Evolutionary conservation across 305 asterid species (phyloP).

Genomic region (Fraxinus xanthoxyloides): DNA sequence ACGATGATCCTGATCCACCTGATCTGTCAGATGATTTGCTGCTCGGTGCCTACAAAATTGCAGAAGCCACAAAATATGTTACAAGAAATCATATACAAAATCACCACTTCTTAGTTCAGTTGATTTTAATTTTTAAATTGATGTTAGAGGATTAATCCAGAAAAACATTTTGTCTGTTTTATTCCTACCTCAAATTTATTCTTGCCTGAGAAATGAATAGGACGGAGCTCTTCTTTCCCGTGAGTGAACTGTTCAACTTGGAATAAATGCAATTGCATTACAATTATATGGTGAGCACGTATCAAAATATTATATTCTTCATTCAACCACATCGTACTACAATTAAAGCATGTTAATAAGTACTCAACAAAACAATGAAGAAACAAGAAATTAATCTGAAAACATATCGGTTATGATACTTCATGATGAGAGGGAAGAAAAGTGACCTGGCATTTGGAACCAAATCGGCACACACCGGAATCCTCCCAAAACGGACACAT

Average conservation of each 20-base stretch:
- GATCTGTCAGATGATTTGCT: slow-evolving; percentile 33
- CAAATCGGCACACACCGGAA: slow-evolving; percentile 44
- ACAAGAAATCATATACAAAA: slow-evolving; percentile 26
- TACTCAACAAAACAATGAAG: background rate
- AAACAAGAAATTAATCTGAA: slow-evolving; percentile 1
- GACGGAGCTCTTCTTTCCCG: slow-evolving; percentile 50
- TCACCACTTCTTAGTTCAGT: background rate
- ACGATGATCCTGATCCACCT: slow-evolving; percentile 42
- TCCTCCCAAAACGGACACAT: slow-evolving; percentile 48
- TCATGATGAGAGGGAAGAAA: slow-evolving; percentile 19
- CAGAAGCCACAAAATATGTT: slow-evolving; percentile 10
- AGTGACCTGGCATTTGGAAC: slow-evolving; percentile 54
- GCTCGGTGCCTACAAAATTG: slow-evolving; percentile 38
- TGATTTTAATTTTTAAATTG: slow-evolving; percentile 4
- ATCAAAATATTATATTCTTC: background rate
- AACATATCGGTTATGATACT: slow-evolving; percentile 21
- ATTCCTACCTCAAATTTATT: slow-evolving; percentile 49
- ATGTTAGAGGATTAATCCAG: background rate
- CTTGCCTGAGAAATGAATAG: slow-evolving; percentile 38
- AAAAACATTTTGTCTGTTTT: background rate
- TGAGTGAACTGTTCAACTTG: slow-evolving; percentile 48
- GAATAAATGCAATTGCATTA: slow-evolving; percentile 3
- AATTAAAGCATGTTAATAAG: background rate
- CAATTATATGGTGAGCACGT: background rate
- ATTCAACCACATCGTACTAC: background rate